Base-by-base conservation (phyloP, 2,329 filamentous ascomycete species). In the Penicillium sumatraense region DNA sequence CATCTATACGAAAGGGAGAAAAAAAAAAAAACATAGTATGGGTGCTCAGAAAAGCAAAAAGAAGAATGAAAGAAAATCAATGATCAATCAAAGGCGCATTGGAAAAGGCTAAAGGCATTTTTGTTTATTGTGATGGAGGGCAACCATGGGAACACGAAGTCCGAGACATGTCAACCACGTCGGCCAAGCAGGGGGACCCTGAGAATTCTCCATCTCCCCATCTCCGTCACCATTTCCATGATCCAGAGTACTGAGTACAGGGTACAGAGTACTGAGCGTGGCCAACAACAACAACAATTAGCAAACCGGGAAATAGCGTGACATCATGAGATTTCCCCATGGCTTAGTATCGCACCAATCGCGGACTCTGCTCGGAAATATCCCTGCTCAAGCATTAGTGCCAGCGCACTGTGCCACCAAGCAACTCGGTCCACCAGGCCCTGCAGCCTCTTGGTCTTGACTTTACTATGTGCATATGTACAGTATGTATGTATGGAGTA, bases 271-370 rank as follows among this genome's bases (percentile, higher is more conserved):
- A 42, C 23, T 11, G 6, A 31, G 7, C 29, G 20, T 36, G 9
- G 20, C 31, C 42, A 20, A 27, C 40, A 40, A 21, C 10, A 11
- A 14, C n/a, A n/a, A n/a, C n/a, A n/a, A n/a, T n/a, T n/a, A n/a
- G n/a, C n/a, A n/a, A n/a, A n/a, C n/a, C n/a, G n/a, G 40, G 26
- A 27, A 42, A 26, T 33, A 41, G n/a, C 27, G 42, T 46, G 49
- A 58, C 54, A 56, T 51, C 53, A 58, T 54, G 53, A 54, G 40
- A 53, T 49, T 18, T n/a, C n/a, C 13, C 11, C 45, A 21, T 49
- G 35, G 40, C 42, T 50, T n/a, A 46, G 24, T 42, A 51, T 56
- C 36, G 46, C 44, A 55, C 52, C 42, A 56, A 59, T 49, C 41
- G 53, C 46, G 18, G 24, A 10, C 14, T 11, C 35, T 14, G 26